phyloP scores from a whole-genome alignment of 805 yeast genomes.

The Candida hispaniensis region DNA sequence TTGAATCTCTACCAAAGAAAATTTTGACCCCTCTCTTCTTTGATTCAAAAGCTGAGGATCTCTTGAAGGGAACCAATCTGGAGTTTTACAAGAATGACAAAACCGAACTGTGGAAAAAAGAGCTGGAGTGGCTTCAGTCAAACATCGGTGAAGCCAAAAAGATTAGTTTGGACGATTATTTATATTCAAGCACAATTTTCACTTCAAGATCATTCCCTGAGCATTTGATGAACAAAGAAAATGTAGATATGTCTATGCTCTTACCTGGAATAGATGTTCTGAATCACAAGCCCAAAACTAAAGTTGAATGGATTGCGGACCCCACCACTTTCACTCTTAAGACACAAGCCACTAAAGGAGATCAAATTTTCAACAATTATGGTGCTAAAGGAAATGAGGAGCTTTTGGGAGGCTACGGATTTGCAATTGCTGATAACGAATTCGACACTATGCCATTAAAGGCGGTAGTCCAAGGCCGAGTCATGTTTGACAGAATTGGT shows the following conservation, averaged over 20 bases:
- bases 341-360: conserved; percentile 26
- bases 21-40: conserved; percentile 54
- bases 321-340: conserved; percentile 34
- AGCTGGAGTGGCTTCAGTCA: conserved; percentile 34
- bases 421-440: conserved; percentile 46
- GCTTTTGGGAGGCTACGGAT: conserved; percentile 71
- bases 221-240: conserved; percentile 37
- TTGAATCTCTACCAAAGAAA: conserved; percentile 39
- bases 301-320: conserved; percentile 50
- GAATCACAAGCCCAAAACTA: conserved; percentile 54
- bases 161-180: conserved; percentile 32
- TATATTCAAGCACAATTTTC: conserved; percentile 66
- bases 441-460: conserved; percentile 50
- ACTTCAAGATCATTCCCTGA: conserved; percentile 74
- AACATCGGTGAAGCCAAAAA: background rate
- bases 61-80: conserved; percentile 60
- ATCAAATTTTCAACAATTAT: conserved; percentile 66
- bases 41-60: conserved; percentile 36
- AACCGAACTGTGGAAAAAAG: conserved; percentile 39
- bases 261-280: conserved; percentile 69
- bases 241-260: conserved; percentile 45
- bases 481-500: conserved; percentile 13
- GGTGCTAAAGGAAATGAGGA: conserved; percentile 86
- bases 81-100: conserved; percentile 43
- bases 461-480: conserved; percentile 25